Conservation (phyloP, 2,329 filamentous ascomycete genomes). For the Paracoccidioides lutzii region DNA sequence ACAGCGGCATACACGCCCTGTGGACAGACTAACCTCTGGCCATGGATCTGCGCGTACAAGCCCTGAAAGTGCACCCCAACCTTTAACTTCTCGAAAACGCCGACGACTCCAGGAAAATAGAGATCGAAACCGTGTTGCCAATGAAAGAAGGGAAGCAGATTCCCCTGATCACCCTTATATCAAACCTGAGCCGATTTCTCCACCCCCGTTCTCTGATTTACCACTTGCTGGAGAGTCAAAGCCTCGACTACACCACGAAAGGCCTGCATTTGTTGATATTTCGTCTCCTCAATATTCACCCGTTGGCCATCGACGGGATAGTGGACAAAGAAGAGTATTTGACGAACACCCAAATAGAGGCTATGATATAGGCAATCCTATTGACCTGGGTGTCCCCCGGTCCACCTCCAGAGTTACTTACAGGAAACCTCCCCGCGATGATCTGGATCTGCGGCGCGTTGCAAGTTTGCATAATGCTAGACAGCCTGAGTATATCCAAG, state of each 20-base stretch:
- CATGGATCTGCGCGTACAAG: slow-evolving; percentile 30
- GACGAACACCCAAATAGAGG: slow-evolving; percentile 22
- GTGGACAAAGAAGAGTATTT: slow-evolving; percentile 19
- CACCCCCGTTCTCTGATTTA: slow-evolving; percentile 41
- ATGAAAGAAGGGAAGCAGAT: slow-evolving; percentile 22
- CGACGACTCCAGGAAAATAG: slow-evolving; percentile 34
- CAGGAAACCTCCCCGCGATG: slow-evolving; percentile 28
- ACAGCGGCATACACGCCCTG: slow-evolving; percentile 29
- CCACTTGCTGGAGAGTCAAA: slow-evolving; percentile 25
- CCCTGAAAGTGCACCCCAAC: slow-evolving; percentile 30
- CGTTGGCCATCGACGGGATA: slow-evolving; percentile 23
- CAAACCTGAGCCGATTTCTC: slow-evolving; percentile 51
- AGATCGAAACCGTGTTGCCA: slow-evolving; percentile 21
- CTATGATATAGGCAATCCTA: slow-evolving; percentile 17
- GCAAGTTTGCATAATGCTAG: slow-evolving; percentile 35
- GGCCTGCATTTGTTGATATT: slow-evolving; percentile 38
- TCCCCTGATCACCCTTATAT: slow-evolving; percentile 40
- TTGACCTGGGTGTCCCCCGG: slow-evolving; percentile 24
- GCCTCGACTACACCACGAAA: slow-evolving; percentile 25
- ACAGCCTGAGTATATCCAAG: slow-evolving; percentile 29
- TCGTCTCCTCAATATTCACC: slow-evolving; percentile 29
- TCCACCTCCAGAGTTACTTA: slow-evolving; percentile 28
- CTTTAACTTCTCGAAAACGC: slow-evolving; percentile 39
- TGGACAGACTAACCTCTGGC: slow-evolving; percentile 17
- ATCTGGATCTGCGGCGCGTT: slow-evolving; percentile 34